A percentile compares a stretch with the other conserved stretches of the same genome.
Conservation (phyloP, 306 rosid genomes). For the Quercus aquifolioides region DNA sequence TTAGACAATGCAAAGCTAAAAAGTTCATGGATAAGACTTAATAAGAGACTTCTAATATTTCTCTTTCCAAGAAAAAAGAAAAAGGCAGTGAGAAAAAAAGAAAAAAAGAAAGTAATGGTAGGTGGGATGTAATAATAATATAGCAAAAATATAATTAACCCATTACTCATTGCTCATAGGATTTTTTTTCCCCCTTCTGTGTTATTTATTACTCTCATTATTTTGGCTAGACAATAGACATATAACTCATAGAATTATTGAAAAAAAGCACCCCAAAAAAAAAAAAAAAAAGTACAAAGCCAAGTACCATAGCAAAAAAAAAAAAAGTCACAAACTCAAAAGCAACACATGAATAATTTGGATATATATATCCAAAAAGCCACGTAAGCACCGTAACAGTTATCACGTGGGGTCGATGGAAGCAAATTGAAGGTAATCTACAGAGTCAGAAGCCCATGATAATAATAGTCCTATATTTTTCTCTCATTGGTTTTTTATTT, state of each 20-base stretch:
- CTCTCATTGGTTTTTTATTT: too few relatives aligned
- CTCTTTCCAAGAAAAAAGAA: too few relatives aligned
- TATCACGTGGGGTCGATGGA: conserved; percentile 5
- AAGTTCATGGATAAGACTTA: too few relatives aligned
- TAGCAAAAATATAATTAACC: too few relatives aligned
- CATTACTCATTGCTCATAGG: too few relatives aligned
- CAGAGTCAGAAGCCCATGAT: background rate
- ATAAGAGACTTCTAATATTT: too few relatives aligned
- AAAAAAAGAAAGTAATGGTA: too few relatives aligned
- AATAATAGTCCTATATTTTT: background rate
- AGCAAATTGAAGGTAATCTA: background rate
- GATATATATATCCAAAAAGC: background rate
- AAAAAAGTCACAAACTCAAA: background rate
- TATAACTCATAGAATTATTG: background rate
- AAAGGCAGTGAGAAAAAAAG: too few relatives aligned
- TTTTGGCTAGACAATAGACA: background rate
- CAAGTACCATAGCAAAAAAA: background rate
- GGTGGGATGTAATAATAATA: too few relatives aligned
- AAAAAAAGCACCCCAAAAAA: background rate
- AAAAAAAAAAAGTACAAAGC: conserved; percentile 13
- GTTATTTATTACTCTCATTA: background rate
- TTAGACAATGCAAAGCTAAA: too few relatives aligned
- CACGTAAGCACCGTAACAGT: conserved; percentile 21
- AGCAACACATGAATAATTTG: background rate
- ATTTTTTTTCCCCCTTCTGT: background rate